Evolutionary conservation across 257 asterid species (phyloP).

Genomic region (Pogostemon cablin): DNA sequence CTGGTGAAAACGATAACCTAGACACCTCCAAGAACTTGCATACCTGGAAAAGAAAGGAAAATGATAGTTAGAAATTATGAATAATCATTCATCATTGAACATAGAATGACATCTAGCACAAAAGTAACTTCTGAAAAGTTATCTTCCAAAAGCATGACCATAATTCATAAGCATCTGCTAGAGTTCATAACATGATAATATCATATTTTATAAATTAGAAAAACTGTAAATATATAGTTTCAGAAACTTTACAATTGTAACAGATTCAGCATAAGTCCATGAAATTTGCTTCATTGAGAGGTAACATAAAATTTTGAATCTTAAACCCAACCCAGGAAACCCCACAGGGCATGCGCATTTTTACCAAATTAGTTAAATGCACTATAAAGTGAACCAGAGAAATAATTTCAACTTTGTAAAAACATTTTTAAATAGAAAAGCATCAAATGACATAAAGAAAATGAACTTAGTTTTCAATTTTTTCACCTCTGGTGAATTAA

Average conservation of each 20-base stretch:
- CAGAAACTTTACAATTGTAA: neutral
- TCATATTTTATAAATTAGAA: neutral
- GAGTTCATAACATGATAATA: constrained; percentile 14
- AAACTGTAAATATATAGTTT: neutral
- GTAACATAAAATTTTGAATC: neutral
- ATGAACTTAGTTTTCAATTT: constrained; percentile 33
- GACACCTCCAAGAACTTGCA: constrained; percentile 98
- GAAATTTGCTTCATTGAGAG: neutral
- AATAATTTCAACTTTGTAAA: neutral
- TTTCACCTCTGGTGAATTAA: constrained; percentile 84
- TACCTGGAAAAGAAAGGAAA: constrained; percentile 50
- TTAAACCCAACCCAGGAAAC: neutral
- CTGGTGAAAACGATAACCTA: constrained; percentile 76
- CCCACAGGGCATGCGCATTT: neutral
- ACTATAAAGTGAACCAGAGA: neutral
- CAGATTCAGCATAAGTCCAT: neutral
- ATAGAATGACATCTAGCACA: constrained; percentile 20
- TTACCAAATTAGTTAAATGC: neutral
- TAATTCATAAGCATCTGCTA: constrained; percentile 18
- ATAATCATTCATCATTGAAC: constrained; percentile 20
- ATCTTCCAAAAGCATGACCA: constrained; percentile 10
- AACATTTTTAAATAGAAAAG: constrained; percentile 20
- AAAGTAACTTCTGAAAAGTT: constrained; percentile 11
- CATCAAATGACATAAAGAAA: constrained; percentile 14
- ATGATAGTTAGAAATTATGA: neutral